phyloP scores from a whole-genome alignment of 2,329 filamentous ascomycete species.

The Ascochyta koolunga region DNA sequence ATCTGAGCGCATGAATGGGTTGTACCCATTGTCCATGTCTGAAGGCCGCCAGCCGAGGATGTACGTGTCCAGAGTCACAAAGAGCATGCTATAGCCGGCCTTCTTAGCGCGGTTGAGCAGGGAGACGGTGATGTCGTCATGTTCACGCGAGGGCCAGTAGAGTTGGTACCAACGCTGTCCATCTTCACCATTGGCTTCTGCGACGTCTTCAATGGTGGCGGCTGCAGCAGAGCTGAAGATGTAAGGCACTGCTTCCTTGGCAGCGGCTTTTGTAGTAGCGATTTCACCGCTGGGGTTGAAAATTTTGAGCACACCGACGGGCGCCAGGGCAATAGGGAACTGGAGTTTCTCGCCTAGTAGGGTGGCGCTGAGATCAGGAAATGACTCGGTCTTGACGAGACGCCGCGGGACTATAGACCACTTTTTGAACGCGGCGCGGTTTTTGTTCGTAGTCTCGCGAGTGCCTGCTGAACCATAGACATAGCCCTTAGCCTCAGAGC shows the following conservation, averaged over 20 bases:
- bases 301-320: constrained; percentile 69
- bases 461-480: constrained; percentile 42
- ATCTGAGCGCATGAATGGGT: constrained; percentile 36
- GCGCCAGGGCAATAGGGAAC: constrained; percentile 65
- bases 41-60: constrained; percentile 69
- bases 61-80: constrained; percentile 76
- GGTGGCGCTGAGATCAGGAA: constrained; percentile 21
- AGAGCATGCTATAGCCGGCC: constrained; percentile 65
- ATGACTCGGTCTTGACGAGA: constrained; percentile 17
- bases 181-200: constrained; percentile 56
- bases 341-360: constrained; percentile 52
- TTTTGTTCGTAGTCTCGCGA: constrained; percentile 41
- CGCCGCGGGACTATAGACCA: constrained; percentile 31
- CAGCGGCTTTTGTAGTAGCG: constrained; percentile 65
- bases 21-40: constrained; percentile 65
- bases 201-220: constrained; percentile 68
- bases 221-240: constrained; percentile 68
- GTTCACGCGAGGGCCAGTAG: constrained; percentile 70
- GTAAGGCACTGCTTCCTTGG: constrained; percentile 66
- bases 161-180: constrained; percentile 72
- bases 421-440: constrained; percentile 31
- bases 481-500: constrained; percentile 42
- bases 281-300: constrained; percentile 70
- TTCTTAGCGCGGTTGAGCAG: constrained; percentile 65
- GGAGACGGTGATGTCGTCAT: constrained; percentile 67